phyloP scores from a whole-genome alignment of 2,329 filamentous ascomycete genomes.

The Ophiostoma triangulosporum region DNA sequence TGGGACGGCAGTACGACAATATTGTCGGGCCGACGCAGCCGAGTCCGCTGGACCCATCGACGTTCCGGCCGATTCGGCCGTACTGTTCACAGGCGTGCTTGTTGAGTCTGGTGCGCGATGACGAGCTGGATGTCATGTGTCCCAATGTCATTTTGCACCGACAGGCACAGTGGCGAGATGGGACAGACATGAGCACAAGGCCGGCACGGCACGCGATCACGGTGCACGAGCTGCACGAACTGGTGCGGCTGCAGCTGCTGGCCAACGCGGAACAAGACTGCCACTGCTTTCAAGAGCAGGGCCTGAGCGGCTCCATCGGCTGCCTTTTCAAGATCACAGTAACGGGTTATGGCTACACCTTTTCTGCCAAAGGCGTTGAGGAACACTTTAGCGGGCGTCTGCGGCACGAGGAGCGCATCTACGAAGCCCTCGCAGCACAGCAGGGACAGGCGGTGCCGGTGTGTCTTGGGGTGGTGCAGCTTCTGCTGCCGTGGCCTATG shows the following conservation, averaged over 20 bases:
- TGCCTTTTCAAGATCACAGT: conserved; percentile 10
- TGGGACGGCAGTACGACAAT: too few species aligned
- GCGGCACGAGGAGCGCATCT: conserved; percentile 7
- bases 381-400: not conserved
- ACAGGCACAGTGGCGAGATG: not conserved
- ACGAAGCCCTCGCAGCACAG: conserved; percentile 1
- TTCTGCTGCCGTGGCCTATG: conserved; percentile 8
- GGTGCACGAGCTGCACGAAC: conserved; percentile 2
- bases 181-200: not conserved
- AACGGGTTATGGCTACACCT: conserved; percentile 9
- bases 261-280: conserved; percentile 8
- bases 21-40: too few species aligned
- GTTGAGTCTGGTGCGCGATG: conserved; percentile 3
- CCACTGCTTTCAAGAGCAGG: not conserved
- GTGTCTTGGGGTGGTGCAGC: conserved; percentile 7
- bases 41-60: conserved; percentile 5
- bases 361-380: conserved; percentile 9
- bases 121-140: conserved; percentile 2
- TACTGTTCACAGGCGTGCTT: conserved; percentile 12
- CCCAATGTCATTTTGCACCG: conserved; percentile 5
- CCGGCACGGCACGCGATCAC: conserved; percentile 4
- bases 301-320: conserved; percentile 9
- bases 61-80: not conserved
- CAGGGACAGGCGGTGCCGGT: conserved; percentile 9
- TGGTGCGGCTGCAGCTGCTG: conserved; percentile 6